These are phyloP conservation scores for Chrysosporium keratinophilum DNA, from an alignment of 2,329 filamentous ascomycete genomes.

Conservation along the genomic window DNA sequence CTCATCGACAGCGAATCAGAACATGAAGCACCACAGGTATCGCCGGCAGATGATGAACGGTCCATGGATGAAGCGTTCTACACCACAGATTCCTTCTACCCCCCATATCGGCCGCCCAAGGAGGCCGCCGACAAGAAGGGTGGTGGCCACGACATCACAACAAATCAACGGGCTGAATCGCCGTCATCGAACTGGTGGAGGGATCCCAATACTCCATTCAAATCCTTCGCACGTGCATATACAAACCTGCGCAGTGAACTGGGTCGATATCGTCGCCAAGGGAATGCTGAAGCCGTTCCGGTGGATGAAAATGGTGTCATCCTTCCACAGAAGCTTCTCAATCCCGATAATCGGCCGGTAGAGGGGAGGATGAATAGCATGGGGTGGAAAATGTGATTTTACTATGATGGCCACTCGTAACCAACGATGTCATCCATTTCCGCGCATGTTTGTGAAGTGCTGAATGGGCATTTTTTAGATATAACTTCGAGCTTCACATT, in stretches of 20 bases:
- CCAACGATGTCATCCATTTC: background rate
- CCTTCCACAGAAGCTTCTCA: conserved; percentile 14
- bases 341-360: background rate
- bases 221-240: conserved; percentile 28
- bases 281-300: conserved; percentile 19
- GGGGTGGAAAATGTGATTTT: conserved; percentile 11
- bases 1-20: background rate
- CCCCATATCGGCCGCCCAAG: background rate
- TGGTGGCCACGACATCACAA: background rate
- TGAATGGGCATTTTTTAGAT: background rate
- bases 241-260: conserved; percentile 26
- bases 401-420: background rate
- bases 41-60: background rate
- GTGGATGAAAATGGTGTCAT: conserved; percentile 29
- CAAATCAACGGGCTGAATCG: background rate
- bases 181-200: conserved; percentile 23
- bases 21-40: background rate
- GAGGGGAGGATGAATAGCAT: conserved; percentile 9
- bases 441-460: background rate
- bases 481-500: too few relatives aligned
- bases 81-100: conserved; percentile 3
- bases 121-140: background rate
- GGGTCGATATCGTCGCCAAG: conserved; percentile 18
- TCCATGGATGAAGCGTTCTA: conserved; percentile 5
- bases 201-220: conserved; percentile 31